These are phyloP conservation scores for Neurospora discreta DNA, from an alignment of 495 filamentous ascomycete genomes.

Conservation along the genomic window DNA sequence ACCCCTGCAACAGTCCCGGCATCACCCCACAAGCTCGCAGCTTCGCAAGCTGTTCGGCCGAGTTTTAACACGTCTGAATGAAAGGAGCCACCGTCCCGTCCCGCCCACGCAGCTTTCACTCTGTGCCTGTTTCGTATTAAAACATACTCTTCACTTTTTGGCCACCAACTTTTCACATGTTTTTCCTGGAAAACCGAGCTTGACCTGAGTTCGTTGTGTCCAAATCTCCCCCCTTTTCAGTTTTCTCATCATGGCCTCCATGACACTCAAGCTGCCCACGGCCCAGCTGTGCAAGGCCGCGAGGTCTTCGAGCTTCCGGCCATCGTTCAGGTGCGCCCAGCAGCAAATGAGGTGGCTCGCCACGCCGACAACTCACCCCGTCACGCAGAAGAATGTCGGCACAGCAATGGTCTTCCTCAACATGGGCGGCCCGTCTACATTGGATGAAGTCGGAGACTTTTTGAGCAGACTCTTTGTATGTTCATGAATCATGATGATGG, in stretches of 20 bases:
- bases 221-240: not conserved
- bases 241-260: constrained; percentile 13
- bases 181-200: not conserved
- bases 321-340: constrained; percentile 14
- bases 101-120: not conserved
- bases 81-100: not conserved
- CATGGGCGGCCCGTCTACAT: constrained; percentile 93
- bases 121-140: not conserved
- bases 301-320: constrained; percentile 15
- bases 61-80: not conserved
- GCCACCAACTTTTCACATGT: not conserved
- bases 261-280: constrained; percentile 38
- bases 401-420: constrained; percentile 99
- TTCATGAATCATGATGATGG: constrained; percentile 1
- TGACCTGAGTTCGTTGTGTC: not conserved
- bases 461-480: constrained; percentile 87
- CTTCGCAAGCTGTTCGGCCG: not conserved
- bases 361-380: constrained; percentile 54
- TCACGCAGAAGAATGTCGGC: constrained; percentile 50
- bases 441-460: constrained; percentile 79
- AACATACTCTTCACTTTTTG: not conserved
- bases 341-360: constrained; percentile 44
- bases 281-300: constrained; percentile 32
- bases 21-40: not conserved
- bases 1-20: not conserved